Base-by-base conservation (phyloP, 2,329 filamentous ascomycete species). In the Paraphoma sp. region DNA sequence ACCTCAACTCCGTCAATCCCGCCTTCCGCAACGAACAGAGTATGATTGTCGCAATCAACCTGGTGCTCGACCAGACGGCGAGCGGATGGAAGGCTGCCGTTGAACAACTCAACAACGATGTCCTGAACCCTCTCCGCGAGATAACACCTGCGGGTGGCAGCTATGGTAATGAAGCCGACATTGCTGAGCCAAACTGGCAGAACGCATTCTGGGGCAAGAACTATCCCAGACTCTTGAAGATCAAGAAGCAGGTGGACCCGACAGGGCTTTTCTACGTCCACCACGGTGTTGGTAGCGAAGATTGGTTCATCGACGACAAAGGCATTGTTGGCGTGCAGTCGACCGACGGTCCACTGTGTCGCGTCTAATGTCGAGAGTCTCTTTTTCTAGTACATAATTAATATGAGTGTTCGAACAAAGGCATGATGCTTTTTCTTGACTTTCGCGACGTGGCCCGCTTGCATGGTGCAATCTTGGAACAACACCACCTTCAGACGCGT, bases 161-260 rank as follows among this genome's bases (percentile, higher is more conserved):
- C 1, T 79, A 79, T 49, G 50, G 72, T 16, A 79, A 79, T 46
- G 75, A 78, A 57, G 77, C 77, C 5, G 72, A 79, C 57, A 68
- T 73, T 8, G 71, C 70, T n/a, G 77, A 80, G 60, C 72, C 76
- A 5, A 59, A 73, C 28, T 80, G 76, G 64, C 74, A 79, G 54
- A 28, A 70, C 17, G 64, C 73, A 6, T 81, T 80, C 60, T 81
- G 74, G 73, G 79, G 78, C 6, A 53, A 54, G 12, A 70, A 73
- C 47, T 75, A 75, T 49, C 57, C 62, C 1, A 53, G 62, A 30
- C 59, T 75, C 14, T 29, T 65, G 48, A 51, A 58, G 48, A 56
- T 73, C 51, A 75, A 76, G 63, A 60, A 68, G 53, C 65, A 65
- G 48, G 66, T 63, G 56, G 72, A 76, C 48, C 70, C 71, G 2